phyloP scores from a whole-genome alignment of 2,329 filamentous ascomycete genomes.

The Emmonsiellopsis sp. region DNA sequence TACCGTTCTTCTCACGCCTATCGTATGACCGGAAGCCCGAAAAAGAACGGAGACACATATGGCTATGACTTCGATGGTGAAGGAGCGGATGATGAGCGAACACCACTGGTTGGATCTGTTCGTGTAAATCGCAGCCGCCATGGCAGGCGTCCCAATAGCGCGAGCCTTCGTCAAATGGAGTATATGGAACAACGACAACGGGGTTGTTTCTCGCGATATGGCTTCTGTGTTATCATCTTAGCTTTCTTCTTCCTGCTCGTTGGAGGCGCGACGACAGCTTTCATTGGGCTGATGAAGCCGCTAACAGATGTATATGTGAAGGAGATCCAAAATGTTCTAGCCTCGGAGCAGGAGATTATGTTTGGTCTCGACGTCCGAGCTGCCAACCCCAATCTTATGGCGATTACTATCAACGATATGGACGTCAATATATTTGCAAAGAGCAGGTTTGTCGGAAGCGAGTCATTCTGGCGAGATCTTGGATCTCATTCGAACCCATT shows the following conservation, averaged over 20 bases:
- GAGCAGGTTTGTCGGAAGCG: conserved; percentile 71
- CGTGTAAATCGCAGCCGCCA: conserved; percentile 51
- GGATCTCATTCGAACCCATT: conserved; percentile 16
- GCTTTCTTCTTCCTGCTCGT: conserved; percentile 73
- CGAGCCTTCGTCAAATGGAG: conserved; percentile 60
- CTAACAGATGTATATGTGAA: conserved; percentile 68
- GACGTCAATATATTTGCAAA: conserved; percentile 93
- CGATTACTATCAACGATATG: conserved; percentile 74
- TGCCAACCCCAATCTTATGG: conserved; percentile 85
- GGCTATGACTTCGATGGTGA: conserved; percentile 75
- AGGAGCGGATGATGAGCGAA: conserved; percentile 77
- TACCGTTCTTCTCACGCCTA: conserved; percentile 49
- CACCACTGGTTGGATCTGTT: conserved; percentile 62
- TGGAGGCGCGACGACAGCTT: conserved; percentile 76
- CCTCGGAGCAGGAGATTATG: conserved; percentile 91
- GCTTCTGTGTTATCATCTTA: conserved; percentile 77
- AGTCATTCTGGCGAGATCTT: conserved; percentile 32
- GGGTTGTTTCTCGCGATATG: conserved; percentile 62
- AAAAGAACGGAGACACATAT: conserved; percentile 54
- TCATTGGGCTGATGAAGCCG: conserved; percentile 85
- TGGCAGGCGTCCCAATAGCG: conserved; percentile 44
- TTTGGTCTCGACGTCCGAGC: conserved; percentile 81
- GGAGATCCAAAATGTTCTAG: conserved; percentile 79
- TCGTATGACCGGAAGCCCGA: conserved; percentile 35
- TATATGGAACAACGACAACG: conserved; percentile 57